Percentiles rank a stretch among this genome's conserved stretches.
These are phyloP conservation scores for Samsoniella hepiali DNA, from an alignment of 2,329 filamentous ascomycete genomes.

Conservation along the genomic window DNA sequence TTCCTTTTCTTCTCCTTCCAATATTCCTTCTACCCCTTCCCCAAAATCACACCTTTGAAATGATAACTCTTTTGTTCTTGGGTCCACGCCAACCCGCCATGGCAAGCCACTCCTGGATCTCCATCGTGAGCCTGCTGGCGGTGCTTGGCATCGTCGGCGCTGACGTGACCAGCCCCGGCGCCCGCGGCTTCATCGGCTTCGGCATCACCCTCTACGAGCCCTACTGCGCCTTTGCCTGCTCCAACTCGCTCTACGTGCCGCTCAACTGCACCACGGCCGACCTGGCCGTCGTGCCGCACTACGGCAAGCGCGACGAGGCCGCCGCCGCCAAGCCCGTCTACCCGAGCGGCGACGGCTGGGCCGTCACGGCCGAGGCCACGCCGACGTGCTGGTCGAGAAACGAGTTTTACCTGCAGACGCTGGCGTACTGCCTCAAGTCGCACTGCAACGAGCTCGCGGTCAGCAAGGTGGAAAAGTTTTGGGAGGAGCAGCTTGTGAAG, in stretches of 20 bases:
- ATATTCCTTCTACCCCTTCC: neutral
- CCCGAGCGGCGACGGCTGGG: conserved; percentile 21
- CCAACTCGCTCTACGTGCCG: conserved; percentile 23
- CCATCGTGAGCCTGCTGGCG: conserved; percentile 5
- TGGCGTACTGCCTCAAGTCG: conserved; percentile 23
- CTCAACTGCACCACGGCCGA: conserved; percentile 25
- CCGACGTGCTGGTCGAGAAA: conserved; percentile 22
- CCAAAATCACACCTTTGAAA: neutral
- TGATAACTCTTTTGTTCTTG: neutral
- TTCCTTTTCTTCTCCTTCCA: neutral
- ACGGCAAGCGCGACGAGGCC: neutral
- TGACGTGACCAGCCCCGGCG: neutral
- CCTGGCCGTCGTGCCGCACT: neutral
- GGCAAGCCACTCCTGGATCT: conserved; percentile 9
- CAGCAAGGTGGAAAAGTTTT: conserved; percentile 19
- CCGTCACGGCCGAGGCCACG: conserved; percentile 17
- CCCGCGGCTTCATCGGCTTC: conserved; percentile 22
- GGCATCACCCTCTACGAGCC: conserved; percentile 27
- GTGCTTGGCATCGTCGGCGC: conserved; percentile 1
- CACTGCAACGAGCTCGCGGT: conserved; percentile 16
- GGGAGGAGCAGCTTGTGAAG: conserved; percentile 21
- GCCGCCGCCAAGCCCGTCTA: conserved; percentile 6
- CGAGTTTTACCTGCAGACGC: conserved; percentile 21
- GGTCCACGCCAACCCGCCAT: neutral
- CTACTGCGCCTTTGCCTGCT: conserved; percentile 31